Conservation (phyloP, 2,329 filamentous ascomycete genomes). For the Coniochaeta sp. region DNA sequence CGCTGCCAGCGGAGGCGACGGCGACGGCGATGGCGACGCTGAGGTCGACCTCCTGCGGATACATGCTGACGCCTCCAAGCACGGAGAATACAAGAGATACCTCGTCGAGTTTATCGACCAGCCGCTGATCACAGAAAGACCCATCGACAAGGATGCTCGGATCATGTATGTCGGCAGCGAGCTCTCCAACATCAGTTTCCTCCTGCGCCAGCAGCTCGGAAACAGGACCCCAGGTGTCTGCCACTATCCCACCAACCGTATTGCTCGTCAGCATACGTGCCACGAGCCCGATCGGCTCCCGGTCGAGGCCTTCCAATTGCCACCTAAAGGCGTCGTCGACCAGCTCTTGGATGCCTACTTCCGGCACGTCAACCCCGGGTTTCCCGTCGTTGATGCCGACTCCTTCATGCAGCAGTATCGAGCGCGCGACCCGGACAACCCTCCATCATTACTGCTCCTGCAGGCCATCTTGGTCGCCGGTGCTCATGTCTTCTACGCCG, state of each 20-base stretch:
- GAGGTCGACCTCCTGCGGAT: background rate
- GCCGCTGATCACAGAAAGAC: constrained; percentile 33
- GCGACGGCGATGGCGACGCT: background rate
- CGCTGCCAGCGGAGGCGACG: background rate
- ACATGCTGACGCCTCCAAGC: background rate
- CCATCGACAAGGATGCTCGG: constrained; percentile 38
- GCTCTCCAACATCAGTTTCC: constrained; percentile 47
- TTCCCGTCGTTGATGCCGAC: constrained; percentile 43
- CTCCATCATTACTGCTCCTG: constrained; percentile 39
- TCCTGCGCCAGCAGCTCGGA: constrained; percentile 39
- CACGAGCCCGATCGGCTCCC: constrained; percentile 35
- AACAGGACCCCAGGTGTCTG: constrained; percentile 14
- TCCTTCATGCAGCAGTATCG: constrained; percentile 42
- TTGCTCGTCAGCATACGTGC: constrained; percentile 28
- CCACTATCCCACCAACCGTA: constrained; percentile 32
- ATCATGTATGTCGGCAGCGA: constrained; percentile 48
- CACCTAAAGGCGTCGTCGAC: constrained; percentile 38
- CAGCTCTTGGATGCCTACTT: constrained; percentile 44
- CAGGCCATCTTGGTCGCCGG: constrained; percentile 44
- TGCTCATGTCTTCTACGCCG: constrained; percentile 36
- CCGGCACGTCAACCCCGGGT: constrained; percentile 39
- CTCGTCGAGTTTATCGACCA: constrained; percentile 43
- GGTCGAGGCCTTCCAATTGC: constrained; percentile 40
- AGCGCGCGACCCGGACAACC: constrained; percentile 32
- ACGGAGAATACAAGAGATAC: constrained; percentile 10